Conservation (phyloP, 495 filamentous ascomycete species). For the Podospora pseudoanserina region DNA sequence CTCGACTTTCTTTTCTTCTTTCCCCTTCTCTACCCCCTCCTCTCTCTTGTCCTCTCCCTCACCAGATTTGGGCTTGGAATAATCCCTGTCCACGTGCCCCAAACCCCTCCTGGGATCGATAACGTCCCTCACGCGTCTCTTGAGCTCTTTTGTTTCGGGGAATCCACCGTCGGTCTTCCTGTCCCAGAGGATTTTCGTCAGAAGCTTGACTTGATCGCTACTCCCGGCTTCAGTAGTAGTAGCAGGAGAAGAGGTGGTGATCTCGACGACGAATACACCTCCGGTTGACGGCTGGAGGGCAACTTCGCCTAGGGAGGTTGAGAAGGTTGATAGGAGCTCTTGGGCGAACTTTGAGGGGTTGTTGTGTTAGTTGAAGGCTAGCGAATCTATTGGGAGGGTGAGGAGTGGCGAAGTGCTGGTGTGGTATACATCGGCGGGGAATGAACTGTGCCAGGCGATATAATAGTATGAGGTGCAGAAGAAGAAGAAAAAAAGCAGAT, state of each 20-base stretch:
- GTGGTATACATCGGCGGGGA: too few relatives aligned
- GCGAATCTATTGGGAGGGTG: neutral
- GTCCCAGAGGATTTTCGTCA: constrained; percentile 67
- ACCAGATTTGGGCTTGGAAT: constrained; percentile 14
- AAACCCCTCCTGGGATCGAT: constrained; percentile 73
- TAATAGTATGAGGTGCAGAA: too few relatives aligned
- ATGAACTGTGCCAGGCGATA: too few relatives aligned
- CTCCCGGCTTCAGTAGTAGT: neutral
- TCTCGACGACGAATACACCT: constrained; percentile 73
- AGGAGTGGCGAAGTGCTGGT: too few relatives aligned
- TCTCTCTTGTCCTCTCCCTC: neutral
- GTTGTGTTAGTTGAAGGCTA: neutral
- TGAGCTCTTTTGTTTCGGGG: constrained; percentile 88
- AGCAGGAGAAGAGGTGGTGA: constrained; percentile 32
- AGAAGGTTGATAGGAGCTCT: constrained; percentile 96
- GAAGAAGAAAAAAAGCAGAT: too few relatives aligned
- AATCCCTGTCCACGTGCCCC: constrained; percentile 72
- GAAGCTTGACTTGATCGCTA: neutral
- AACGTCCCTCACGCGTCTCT: constrained; percentile 78
- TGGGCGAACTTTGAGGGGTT: constrained; percentile 68
- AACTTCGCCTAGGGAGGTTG: constrained; percentile 79
- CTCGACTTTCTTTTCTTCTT: neutral
- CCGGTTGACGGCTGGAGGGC: constrained; percentile 84
- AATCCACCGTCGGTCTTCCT: constrained; percentile 85
- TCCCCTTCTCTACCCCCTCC: constrained; percentile 2